Evolutionary conservation across 225 moss, liverwort and hornwort genomes (phyloP).

Genomic region (Asterella californica): DNA sequence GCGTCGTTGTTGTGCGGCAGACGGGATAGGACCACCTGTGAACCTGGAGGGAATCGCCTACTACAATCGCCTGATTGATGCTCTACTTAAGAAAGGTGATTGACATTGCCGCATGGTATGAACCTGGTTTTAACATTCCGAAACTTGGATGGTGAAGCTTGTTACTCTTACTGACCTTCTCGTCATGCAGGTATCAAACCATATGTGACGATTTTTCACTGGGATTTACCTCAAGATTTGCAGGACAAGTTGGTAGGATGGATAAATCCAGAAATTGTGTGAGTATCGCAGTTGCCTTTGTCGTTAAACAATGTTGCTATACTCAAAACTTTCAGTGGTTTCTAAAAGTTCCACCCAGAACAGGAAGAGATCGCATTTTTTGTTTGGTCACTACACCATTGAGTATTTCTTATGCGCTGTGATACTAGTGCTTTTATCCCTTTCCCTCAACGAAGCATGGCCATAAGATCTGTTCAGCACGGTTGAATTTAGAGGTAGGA

Average conservation of each 20-base stretch:
- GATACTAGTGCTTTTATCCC: neutral
- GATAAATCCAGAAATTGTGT: slow-evolving; percentile 69
- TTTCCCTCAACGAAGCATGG: neutral
- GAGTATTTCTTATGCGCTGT: neutral
- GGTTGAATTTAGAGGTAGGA: too few species aligned
- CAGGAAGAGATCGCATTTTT: neutral
- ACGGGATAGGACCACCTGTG: slow-evolving; percentile 49
- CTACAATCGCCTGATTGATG: slow-evolving; percentile 76
- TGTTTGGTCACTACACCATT: too few species aligned
- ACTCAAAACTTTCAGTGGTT: neutral
- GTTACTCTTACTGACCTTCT: neutral
- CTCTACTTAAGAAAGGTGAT: slow-evolving; percentile 66
- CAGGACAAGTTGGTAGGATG: slow-evolving; percentile 64
- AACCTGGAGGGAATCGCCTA: slow-evolving; percentile 76
- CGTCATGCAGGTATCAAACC: slow-evolving; percentile 59
- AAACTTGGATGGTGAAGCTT: neutral
- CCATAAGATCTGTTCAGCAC: too few species aligned
- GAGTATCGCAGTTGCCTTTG: slow-evolving; percentile 19
- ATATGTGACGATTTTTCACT: slow-evolving; percentile 81
- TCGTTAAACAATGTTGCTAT: neutral
- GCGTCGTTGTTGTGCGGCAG: slow-evolving; percentile 34
- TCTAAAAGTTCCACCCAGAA: neutral
- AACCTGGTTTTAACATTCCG: neutral
- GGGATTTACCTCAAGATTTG: slow-evolving; percentile 82
- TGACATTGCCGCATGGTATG: neutral